These are phyloP conservation scores for Saccharomyces paradoxus DNA, from an alignment of 805 yeast genomes.

Conservation along the genomic window DNA sequence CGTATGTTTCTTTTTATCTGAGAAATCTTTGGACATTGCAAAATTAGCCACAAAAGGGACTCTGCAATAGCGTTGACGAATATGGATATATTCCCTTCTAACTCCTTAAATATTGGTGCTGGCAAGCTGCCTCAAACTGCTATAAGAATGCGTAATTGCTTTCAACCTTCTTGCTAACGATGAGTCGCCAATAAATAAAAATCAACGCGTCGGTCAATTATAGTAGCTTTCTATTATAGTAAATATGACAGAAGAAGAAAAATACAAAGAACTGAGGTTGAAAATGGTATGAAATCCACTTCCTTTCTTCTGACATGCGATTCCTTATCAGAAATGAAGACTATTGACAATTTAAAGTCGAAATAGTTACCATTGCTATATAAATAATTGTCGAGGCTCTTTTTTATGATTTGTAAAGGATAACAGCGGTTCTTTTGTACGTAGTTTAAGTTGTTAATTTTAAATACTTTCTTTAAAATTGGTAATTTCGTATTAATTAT, in stretches of 20 bases:
- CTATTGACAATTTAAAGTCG: neutral
- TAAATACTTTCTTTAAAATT: neutral
- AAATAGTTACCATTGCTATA: neutral
- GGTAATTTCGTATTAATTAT: neutral
- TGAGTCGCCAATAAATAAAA: neutral
- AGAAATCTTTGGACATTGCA: neutral
- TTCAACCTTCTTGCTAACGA: neutral
- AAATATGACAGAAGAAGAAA: neutral
- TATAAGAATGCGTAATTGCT: neutral
- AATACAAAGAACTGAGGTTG: neutral
- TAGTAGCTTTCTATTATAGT: neutral
- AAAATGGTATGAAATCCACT: neutral
- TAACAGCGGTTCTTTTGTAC: neutral
- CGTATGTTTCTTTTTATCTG: conserved; percentile 43
- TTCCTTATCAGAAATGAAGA: neutral
- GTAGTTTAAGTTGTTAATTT: neutral
- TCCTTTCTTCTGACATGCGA: neutral
- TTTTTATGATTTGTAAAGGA: neutral
- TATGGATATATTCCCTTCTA: neutral
- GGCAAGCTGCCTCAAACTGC: neutral
- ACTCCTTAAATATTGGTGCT: neutral
- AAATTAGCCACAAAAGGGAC: neutral
- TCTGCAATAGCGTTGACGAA: neutral
- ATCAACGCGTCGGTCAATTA: neutral
- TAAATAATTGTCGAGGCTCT: neutral